A percentile compares a stretch with the other conserved stretches of the same genome.
These are phyloP conservation scores for Fusarium irregulare DNA, from an alignment of 2,329 filamentous ascomycete genomes.

Conservation along the genomic window DNA sequence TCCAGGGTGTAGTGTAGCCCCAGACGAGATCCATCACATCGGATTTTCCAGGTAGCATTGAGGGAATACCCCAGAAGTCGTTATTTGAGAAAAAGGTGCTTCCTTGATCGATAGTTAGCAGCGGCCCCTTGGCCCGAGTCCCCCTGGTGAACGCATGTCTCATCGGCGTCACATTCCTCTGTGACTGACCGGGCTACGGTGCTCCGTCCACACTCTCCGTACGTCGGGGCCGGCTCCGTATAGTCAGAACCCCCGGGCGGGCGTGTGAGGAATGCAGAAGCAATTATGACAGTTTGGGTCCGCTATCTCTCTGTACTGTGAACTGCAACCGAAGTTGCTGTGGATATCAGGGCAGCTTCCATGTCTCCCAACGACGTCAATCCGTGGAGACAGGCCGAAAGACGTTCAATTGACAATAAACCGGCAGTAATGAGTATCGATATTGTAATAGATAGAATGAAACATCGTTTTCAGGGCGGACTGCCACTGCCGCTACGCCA, in stretches of 20 bases:
- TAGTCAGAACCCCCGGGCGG: constrained; percentile 16
- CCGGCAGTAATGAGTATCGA: constrained; percentile 20
- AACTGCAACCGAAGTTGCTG: constrained; percentile 29
- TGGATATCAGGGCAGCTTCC: constrained; percentile 36
- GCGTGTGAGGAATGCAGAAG: constrained; percentile 41
- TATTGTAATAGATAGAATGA: constrained; percentile 22
- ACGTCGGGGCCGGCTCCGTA: constrained; percentile 39
- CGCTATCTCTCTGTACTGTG: constrained; percentile 12
- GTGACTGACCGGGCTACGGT: constrained; percentile 11
- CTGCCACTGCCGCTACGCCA: constrained; percentile 27
- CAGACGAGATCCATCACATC: constrained; percentile 27
- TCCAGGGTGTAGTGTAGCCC: constrained; percentile 34
- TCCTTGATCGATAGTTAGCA: constrained; percentile 20
- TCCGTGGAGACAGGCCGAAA: constrained; percentile 15
- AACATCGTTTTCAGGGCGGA: constrained; percentile 28
- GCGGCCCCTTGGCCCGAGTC: constrained; percentile 14
- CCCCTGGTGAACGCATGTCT: constrained; percentile 28
- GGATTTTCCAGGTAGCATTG: constrained; percentile 27
- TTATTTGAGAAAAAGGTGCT: constrained; percentile 16
- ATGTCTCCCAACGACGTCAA: constrained; percentile 29
- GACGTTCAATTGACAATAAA: constrained; percentile 16
- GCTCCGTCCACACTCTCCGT: constrained; percentile 42
- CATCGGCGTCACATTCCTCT: constrained; percentile 43
- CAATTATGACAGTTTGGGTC: constrained; percentile 28
- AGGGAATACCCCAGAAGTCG: constrained; percentile 32